Percentiles rank a stretch among this genome's conserved stretches.
phyloP scores from a whole-genome alignment of 2,329 filamentous ascomycete genomes.

The Macroventuria anomochaeta region DNA sequence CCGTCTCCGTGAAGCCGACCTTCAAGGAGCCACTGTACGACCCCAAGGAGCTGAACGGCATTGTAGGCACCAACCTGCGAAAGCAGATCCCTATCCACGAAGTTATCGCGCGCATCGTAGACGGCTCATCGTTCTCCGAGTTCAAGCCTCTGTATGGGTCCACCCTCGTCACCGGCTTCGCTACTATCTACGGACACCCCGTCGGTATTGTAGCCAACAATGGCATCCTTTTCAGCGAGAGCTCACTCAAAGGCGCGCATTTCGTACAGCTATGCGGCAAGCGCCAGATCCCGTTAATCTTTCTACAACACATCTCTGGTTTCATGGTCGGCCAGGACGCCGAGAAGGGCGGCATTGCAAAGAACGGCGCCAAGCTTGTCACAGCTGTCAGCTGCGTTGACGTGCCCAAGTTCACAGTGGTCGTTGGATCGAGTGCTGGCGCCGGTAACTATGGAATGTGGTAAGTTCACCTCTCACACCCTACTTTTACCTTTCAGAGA shows the following conservation, averaged over 20 bases:
- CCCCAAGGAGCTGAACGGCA: constrained; percentile 80
- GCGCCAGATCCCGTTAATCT: constrained; percentile 86
- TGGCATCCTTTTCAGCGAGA: constrained; percentile 89
- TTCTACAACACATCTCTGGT: constrained; percentile 94
- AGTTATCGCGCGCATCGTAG: constrained; percentile 90
- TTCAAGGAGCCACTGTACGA: constrained; percentile 82
- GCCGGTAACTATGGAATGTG: constrained; percentile 99
- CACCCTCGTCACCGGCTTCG: constrained; percentile 89
- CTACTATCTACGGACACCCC: constrained; percentile 83
- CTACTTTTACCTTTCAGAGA: not conserved
- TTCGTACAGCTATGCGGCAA: constrained; percentile 96
- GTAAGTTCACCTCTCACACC: constrained; percentile 50
- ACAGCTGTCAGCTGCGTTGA: constrained; percentile 93
- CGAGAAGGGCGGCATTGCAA: constrained; percentile 93
- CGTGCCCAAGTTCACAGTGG: constrained; percentile 95
- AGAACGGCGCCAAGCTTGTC: constrained; percentile 96
- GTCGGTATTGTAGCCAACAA: constrained; percentile 97
- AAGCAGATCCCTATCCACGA: constrained; percentile 86
- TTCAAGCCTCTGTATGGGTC: constrained; percentile 93
- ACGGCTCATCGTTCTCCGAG: constrained; percentile 87
- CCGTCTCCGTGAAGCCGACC: constrained; percentile 41
- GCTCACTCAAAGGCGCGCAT: constrained; percentile 90
- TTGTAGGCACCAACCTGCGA: constrained; percentile 88
- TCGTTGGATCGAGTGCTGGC: constrained; percentile 91
- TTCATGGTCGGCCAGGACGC: constrained; percentile 98